phyloP scores from a whole-genome alignment of 2,329 filamentous ascomycete genomes.

The Thelonectria olida region DNA sequence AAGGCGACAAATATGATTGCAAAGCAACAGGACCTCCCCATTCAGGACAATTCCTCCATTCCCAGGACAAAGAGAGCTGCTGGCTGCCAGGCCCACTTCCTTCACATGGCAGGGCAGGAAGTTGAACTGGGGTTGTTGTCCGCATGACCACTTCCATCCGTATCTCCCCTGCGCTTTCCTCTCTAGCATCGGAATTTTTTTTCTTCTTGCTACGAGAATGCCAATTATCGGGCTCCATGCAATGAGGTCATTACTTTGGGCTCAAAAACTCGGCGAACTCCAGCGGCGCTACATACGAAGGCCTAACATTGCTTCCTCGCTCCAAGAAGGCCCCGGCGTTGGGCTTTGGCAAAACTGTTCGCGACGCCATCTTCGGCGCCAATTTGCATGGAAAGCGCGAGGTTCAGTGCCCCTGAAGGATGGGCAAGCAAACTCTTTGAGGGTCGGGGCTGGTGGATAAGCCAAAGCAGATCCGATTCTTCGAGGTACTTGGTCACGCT shows the following conservation, averaged over 20 bases:
- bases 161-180: constrained; percentile 11
- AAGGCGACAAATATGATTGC: too few relatives aligned
- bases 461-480: constrained; percentile 21
- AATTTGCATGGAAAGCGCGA: constrained; percentile 7
- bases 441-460: not conserved
- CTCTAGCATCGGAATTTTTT: constrained; percentile 3
- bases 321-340: constrained; percentile 2
- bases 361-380: constrained; percentile 1
- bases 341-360: constrained; percentile 2
- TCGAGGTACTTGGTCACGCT: constrained; percentile 16
- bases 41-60: not conserved
- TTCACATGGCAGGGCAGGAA: constrained; percentile 18
- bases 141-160: constrained; percentile 23
- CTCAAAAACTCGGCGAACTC: constrained; percentile 30
- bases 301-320: constrained; percentile 6
- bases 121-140: constrained; percentile 6
- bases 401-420: constrained; percentile 19
- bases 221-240: constrained; percentile 30
- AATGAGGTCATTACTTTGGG: constrained; percentile 36
- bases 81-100: constrained; percentile 12
- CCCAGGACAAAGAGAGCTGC: not conserved
- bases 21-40: too few relatives aligned
- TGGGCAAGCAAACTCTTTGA: not conserved
- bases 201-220: constrained; percentile 12
- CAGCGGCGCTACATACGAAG: constrained; percentile 11